Percentiles rank a stretch among this genome's conserved stretches.
phyloP scores from a whole-genome alignment of 2,329 filamentous ascomycete genomes.

The Ophiosphaerella herpotricha region DNA sequence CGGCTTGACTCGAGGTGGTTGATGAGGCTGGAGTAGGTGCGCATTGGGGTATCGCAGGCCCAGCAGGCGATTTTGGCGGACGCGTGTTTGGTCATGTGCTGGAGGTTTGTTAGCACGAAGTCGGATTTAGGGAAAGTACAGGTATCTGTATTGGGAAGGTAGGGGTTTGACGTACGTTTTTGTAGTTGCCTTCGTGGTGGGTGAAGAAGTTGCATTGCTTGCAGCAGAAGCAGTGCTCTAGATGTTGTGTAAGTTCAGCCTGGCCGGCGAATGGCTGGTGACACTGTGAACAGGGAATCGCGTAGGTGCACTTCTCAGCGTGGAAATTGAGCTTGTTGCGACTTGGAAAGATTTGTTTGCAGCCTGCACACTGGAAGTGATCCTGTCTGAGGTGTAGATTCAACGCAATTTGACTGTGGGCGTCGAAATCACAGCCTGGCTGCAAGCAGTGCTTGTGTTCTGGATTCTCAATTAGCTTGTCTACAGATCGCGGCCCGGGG shows the following conservation, averaged over 20 bases:
- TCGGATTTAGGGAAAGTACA: constrained; percentile 5
- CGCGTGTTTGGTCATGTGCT: constrained; percentile 39
- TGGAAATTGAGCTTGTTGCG: constrained; percentile 35
- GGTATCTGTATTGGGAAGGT: background rate
- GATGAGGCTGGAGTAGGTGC: constrained; percentile 33
- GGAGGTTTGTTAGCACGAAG: background rate
- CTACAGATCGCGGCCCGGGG: background rate
- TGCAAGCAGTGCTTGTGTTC: constrained; percentile 41
- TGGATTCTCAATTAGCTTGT: background rate
- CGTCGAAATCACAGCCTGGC: constrained; percentile 40
- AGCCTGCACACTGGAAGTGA: constrained; percentile 40
- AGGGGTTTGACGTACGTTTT: constrained; percentile 21
- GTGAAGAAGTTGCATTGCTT: constrained; percentile 27
- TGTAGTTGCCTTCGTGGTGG: constrained; percentile 22
- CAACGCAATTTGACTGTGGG: constrained; percentile 16
- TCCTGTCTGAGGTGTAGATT: constrained; percentile 31
- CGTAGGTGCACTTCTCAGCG: constrained; percentile 22
- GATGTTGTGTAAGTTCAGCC: constrained; percentile 22
- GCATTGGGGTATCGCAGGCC: constrained; percentile 28
- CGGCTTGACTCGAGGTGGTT: constrained; percentile 61
- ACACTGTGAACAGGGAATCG: constrained; percentile 26
- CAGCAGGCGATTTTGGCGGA: constrained; percentile 28
- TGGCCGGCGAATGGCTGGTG: constrained; percentile 22
- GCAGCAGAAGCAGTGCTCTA: constrained; percentile 28
- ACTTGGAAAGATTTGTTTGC: constrained; percentile 33